phyloP scores from a whole-genome alignment of 305 asterid genomes.

The Solanum hybrid region DNA sequence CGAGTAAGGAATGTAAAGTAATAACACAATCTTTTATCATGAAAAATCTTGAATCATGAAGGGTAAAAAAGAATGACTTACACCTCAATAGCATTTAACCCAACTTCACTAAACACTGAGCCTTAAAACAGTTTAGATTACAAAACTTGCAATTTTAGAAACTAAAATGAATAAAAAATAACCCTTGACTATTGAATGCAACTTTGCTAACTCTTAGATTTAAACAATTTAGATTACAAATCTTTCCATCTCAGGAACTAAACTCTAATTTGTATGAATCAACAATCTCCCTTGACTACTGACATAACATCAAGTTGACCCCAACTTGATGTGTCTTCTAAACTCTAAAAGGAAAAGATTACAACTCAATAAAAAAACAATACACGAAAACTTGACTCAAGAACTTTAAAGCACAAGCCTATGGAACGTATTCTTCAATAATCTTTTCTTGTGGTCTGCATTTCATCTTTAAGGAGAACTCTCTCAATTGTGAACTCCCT shows the following conservation, averaged over 20 bases:
- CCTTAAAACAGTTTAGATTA: background rate
- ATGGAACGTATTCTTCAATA: too few species aligned
- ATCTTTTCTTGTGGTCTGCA: too few species aligned
- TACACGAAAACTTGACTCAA: too few species aligned
- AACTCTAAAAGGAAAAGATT: too few species aligned
- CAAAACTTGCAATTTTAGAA: background rate
- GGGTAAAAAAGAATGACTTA: background rate
- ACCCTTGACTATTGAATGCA: background rate
- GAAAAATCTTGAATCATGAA: background rate
- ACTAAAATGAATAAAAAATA: too few species aligned
- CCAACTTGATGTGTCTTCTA: too few species aligned
- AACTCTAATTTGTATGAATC: background rate
- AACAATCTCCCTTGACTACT: background rate
- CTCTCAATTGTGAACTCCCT: too few species aligned
- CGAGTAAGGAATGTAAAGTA: background rate
- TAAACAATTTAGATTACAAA: background rate
- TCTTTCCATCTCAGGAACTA: background rate
- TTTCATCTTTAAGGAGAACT: too few species aligned
- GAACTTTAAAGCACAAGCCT: too few species aligned
- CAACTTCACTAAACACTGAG: background rate
- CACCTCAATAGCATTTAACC: background rate
- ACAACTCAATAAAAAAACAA: too few species aligned
- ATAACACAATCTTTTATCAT: background rate
- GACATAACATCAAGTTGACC: too few species aligned
- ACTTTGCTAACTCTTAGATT: background rate